Percentiles rank a stretch among this genome's conserved stretches.
Evolutionary conservation across 495 filamentous ascomycete species (phyloP).

Genomic region (Neurospora terricola): DNA sequence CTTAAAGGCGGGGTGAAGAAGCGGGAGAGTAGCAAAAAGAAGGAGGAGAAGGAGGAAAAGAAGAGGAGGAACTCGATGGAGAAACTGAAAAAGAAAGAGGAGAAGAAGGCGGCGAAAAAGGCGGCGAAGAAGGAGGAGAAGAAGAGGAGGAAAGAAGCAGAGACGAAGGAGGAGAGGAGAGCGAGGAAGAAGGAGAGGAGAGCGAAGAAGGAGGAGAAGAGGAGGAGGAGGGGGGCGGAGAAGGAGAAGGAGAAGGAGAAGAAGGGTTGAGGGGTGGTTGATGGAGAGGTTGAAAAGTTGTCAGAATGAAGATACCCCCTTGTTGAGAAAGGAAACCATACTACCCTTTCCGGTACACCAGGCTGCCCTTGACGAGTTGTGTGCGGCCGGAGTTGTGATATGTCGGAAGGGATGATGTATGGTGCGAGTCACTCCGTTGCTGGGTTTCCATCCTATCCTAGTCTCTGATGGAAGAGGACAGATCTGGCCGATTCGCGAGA

Average conservation of each 20-base stretch:
- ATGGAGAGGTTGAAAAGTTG: not conserved
- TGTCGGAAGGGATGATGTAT: not conserved
- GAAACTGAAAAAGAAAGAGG: constrained; percentile 10
- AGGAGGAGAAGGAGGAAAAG: constrained; percentile 21
- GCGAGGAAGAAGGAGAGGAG: constrained; percentile 33
- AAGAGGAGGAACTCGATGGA: constrained; percentile 15
- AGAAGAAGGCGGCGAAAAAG: constrained; percentile 10
- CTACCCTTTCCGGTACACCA: not conserved
- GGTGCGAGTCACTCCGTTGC: not conserved
- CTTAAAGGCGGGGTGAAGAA: constrained; percentile 8
- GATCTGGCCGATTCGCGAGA: not conserved
- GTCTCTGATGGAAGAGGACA: not conserved
- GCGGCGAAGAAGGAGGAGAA: constrained; percentile 17
- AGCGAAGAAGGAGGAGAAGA: constrained; percentile 34
- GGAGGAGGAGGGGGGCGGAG: constrained; percentile 13
- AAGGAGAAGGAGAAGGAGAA: constrained; percentile 5
- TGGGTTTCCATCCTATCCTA: not conserved
- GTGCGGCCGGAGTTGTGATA: not conserved
- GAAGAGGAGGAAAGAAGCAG: constrained; percentile 13
- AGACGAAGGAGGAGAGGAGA: constrained; percentile 32
- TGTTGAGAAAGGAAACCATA: not conserved
- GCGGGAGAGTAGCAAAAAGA: constrained; percentile 29
- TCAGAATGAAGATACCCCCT: not conserved
- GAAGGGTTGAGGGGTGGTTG: not conserved
- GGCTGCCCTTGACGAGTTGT: not conserved